phyloP scores from a whole-genome alignment of 106 monocot genomes.

The Allium sativum region DNA sequence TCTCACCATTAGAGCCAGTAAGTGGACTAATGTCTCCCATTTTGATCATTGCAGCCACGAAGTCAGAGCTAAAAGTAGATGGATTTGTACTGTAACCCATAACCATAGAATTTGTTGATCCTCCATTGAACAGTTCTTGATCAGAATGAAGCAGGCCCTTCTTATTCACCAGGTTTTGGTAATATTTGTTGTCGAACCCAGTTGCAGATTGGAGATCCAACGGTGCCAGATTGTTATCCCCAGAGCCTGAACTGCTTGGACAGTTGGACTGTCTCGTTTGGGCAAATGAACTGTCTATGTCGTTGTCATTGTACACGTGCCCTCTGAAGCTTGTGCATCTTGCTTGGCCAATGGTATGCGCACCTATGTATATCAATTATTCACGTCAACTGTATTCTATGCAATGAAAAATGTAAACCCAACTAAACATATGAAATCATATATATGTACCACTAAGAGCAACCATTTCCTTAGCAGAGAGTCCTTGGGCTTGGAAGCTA shows the following conservation, averaged over 20 bases:
- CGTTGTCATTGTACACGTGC: conserved; percentile 64
- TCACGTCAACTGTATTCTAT: neutral
- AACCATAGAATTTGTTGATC: conserved; percentile 51
- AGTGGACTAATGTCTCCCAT: conserved; percentile 79
- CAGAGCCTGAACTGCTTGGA: conserved; percentile 23
- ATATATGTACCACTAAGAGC: conserved; percentile 45
- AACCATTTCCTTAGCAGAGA: conserved; percentile 62
- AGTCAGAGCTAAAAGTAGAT: conserved; percentile 44
- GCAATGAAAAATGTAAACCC: neutral
- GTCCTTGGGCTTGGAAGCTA: conserved; percentile 54
- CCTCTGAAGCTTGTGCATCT: conserved; percentile 51
- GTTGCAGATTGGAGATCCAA: conserved; percentile 43
- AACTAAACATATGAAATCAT: neutral
- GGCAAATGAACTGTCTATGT: conserved; percentile 55
- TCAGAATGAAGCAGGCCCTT: conserved; percentile 83
- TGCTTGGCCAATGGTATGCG: conserved; percentile 65
- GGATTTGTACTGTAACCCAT: conserved; percentile 34
- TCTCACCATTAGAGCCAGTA: conserved; percentile 53
- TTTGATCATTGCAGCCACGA: conserved; percentile 63
- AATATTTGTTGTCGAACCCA: conserved; percentile 62
- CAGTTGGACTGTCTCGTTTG: conserved; percentile 24
- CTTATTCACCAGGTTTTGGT: conserved; percentile 44
- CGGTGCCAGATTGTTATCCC: conserved; percentile 57
- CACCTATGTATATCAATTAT: conserved; percentile 19
- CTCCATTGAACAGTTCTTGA: conserved; percentile 65